These are phyloP conservation scores for Cytospora schulzeri DNA, from an alignment of 2,329 filamentous ascomycete species.

Conservation along the genomic window DNA sequence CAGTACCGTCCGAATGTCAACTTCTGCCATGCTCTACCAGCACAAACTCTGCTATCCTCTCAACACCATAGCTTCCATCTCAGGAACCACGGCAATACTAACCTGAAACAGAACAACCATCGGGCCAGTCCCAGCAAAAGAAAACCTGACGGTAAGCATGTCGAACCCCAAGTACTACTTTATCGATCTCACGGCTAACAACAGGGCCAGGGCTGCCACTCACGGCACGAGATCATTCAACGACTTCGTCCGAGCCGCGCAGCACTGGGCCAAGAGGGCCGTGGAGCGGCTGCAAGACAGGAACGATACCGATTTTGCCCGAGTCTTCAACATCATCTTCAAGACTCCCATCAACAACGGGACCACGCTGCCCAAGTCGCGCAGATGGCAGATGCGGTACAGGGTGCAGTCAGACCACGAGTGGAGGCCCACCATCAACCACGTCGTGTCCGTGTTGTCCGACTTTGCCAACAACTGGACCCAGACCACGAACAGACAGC, in stretches of 20 bases:
- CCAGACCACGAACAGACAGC: neutral
- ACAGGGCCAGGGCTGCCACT: neutral
- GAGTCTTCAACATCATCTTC: constrained; percentile 25
- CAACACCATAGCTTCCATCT: too few relatives aligned
- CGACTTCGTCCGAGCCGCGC: constrained; percentile 11
- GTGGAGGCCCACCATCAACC: constrained; percentile 9
- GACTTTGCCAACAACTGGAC: constrained; percentile 9
- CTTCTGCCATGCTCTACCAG: too few relatives aligned
- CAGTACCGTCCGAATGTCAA: too few relatives aligned
- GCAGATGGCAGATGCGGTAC: constrained; percentile 13
- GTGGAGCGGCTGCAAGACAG: constrained; percentile 9
- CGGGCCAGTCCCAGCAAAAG: too few relatives aligned
- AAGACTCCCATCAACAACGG: constrained; percentile 9
- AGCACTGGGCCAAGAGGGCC: constrained; percentile 10
- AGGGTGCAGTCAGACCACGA: constrained; percentile 1
- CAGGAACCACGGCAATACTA: too few relatives aligned
- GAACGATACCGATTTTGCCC: constrained; percentile 18
- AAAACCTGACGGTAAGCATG: neutral
- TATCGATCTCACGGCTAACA: constrained; percentile 22
- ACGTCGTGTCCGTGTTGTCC: constrained; percentile 8
- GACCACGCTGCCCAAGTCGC: neutral
- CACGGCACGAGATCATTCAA: constrained; percentile 4
- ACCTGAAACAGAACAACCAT: too few relatives aligned
- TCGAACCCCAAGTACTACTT: constrained; percentile 21
- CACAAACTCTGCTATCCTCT: too few relatives aligned